Base-by-base conservation (phyloP, 768 basidiomycete species). In the Tricholoma terreum region DNA sequence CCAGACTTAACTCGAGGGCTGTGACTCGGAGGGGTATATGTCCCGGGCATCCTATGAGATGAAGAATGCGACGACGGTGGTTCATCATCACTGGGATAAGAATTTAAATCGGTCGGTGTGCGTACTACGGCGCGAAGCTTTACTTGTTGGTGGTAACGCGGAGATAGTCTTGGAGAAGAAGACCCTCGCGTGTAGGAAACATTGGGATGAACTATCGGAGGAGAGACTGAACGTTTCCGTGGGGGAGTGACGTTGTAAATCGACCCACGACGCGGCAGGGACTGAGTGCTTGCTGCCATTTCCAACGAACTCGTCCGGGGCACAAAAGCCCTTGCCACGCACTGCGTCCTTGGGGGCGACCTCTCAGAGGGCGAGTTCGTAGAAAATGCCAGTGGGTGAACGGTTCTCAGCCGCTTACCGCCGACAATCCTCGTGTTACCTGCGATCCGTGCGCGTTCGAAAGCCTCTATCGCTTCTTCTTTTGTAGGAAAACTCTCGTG, bases 401-500 rank as follows among this genome's bases (percentile, higher is more conserved):
- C 46, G 36, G 46, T n/a, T 34, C 14, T 48, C 15, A 17, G n/a
- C 11, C 8, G 15, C 12, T 17, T 35, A 51, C 53, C 53, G 45
- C 57, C 58, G 15, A 75, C 63, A 46, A 70, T 57, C 33, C 64
- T 70, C 7, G 69, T 71, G 40, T 64, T 63, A 50, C 76, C 75
- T 46, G 60, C 66, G 4, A 57, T 54, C 27, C 57, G 52, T 40
- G 66, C 73, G 52, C 67, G 58, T 3, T 60, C 49, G 61, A 76
- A 78, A 45, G 63, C 65, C 6, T 62, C 59, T 19, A 43, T 34
- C 0, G 83, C 83, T 58, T 82, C 76, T 27, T 70, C 76, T 58
- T 76, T 62, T 3, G 77, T 71, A 2, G 57, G 8, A 60, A 80
- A 84, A 45, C 78, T 70, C 57, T 84, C 74, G 60, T 74, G 65